Conservation (phyloP, 2,329 filamentous ascomycete species). For the Xylariomycetidae sp. region DNA sequence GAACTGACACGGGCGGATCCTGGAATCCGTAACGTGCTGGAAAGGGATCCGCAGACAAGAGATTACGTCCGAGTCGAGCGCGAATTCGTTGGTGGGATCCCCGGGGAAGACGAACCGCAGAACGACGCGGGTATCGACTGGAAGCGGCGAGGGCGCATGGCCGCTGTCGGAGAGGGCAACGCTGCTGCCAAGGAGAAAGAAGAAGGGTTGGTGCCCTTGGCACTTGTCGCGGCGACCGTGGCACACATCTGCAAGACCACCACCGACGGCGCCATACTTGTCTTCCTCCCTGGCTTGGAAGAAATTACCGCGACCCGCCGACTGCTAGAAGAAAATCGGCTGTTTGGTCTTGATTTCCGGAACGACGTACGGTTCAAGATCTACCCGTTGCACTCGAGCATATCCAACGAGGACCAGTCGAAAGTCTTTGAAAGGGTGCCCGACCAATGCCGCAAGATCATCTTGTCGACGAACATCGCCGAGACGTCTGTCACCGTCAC, state of each 20-base stretch:
- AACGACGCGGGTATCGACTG: neutral
- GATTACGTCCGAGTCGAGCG: neutral
- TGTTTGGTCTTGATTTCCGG: slow-evolving; percentile 34
- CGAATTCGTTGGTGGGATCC: neutral
- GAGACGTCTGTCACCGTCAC: slow-evolving; percentile 47
- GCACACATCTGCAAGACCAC: slow-evolving; percentile 38
- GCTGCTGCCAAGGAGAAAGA: too few species aligned
- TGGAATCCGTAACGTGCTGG: neutral
- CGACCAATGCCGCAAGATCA: slow-evolving; percentile 37
- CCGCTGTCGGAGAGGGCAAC: slow-evolving; percentile 1
- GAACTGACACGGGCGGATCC: neutral
- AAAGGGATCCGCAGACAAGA: neutral
- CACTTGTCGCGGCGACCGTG: slow-evolving; percentile 36
- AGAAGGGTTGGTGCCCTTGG: slow-evolving; percentile 30
- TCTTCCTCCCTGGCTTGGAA: slow-evolving; percentile 39
- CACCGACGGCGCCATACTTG: slow-evolving; percentile 37
- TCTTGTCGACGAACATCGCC: slow-evolving; percentile 44
- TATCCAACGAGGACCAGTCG: slow-evolving; percentile 33
- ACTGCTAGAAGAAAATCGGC: slow-evolving; percentile 15
- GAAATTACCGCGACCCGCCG: slow-evolving; percentile 27
- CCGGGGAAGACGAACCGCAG: neutral
- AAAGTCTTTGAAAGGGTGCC: slow-evolving; percentile 35
- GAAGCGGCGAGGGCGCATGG: too few species aligned
- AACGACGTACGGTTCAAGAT: slow-evolving; percentile 35
- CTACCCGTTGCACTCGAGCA: slow-evolving; percentile 38